phyloP scores from a whole-genome alignment of 495 filamentous ascomycete genomes.

The Podospora pseudoanserina region DNA sequence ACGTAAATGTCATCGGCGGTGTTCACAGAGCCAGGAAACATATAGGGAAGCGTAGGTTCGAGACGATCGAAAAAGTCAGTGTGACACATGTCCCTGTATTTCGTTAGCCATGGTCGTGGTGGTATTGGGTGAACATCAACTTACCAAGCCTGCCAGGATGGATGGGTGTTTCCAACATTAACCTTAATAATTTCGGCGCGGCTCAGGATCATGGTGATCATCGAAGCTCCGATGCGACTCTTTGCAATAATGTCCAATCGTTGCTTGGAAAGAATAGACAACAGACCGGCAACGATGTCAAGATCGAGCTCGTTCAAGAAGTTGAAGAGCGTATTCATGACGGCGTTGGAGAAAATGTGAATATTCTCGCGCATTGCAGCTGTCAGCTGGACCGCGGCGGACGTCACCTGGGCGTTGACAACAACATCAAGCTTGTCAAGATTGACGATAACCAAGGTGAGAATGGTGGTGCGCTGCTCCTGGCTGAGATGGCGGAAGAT shows the following conservation, averaged over 20 bases:
- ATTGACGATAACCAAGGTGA: slow-evolving; percentile 94
- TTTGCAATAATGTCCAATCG: slow-evolving; percentile 75
- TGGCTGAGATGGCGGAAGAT: slow-evolving; percentile 90
- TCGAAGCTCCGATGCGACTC: slow-evolving; percentile 78
- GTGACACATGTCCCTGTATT: slow-evolving; percentile 58
- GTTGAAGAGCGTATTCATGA: slow-evolving; percentile 83
- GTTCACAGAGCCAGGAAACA: slow-evolving; percentile 83
- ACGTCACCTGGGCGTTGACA: slow-evolving; percentile 64
- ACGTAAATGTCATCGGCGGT: slow-evolving; percentile 88
- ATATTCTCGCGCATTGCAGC: slow-evolving; percentile 78
- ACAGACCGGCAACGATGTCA: slow-evolving; percentile 80
- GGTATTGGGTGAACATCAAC: slow-evolving; percentile 18
- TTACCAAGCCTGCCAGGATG: slow-evolving; percentile 79
- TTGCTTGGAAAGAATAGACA: slow-evolving; percentile 77
- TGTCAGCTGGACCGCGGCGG: slow-evolving; percentile 65
- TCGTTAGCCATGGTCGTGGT: slow-evolving; percentile 16
- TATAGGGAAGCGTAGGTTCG: slow-evolving; percentile 73
- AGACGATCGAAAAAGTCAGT: slow-evolving; percentile 81
- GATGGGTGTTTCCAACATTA: slow-evolving; percentile 56
- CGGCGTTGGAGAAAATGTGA: slow-evolving; percentile 79
- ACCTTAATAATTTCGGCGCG: slow-evolving; percentile 88
- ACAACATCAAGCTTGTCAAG: slow-evolving; percentile 90
- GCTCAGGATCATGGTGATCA: slow-evolving; percentile 92
- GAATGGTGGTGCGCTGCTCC: slow-evolving; percentile 86
- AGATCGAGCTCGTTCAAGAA: slow-evolving; percentile 89